Percentiles rank a stretch among this genome's conserved stretches.
Conservation (phyloP, 257 asterid species). For the Fraxinus americana region DNA sequence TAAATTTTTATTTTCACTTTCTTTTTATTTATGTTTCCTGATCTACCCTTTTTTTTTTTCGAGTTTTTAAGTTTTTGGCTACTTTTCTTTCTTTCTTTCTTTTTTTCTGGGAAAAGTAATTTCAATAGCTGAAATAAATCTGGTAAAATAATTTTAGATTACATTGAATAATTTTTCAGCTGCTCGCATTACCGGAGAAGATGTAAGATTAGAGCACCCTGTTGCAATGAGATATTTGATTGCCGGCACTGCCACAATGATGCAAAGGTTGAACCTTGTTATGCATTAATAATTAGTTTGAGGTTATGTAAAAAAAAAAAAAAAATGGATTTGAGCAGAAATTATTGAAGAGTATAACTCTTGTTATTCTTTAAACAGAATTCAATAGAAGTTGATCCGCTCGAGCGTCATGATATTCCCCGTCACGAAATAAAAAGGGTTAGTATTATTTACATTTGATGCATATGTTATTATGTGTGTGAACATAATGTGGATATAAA, state of each 20-base stretch:
- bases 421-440: slow-evolving; percentile 65
- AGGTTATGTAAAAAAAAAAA: not conserved
- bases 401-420: slow-evolving; percentile 68
- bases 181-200: slow-evolving; percentile 60
- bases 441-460: slow-evolving; percentile 19
- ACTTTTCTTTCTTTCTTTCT: not conserved
- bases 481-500: not conserved
- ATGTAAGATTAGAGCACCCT: slow-evolving; percentile 62
- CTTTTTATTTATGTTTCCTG: too few relatives aligned
- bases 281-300: not conserved
- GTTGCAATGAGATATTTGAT: slow-evolving; percentile 59
- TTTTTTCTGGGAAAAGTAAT: not conserved
- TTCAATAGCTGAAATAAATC: not conserved
- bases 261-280: slow-evolving; percentile 36
- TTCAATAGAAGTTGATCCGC: slow-evolving; percentile 56
- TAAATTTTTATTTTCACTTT: not conserved
- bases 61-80: not conserved
- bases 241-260: slow-evolving; percentile 74
- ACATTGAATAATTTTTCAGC: slow-evolving; percentile 19
- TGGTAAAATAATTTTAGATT: not conserved
- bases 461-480: not conserved
- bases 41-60: not conserved
- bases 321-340: not conserved
- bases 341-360: not conserved
- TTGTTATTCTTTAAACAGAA: slow-evolving; percentile 43